Base-by-base conservation (phyloP, 2,329 filamentous ascomycete genomes). In the Calonectria montana region DNA sequence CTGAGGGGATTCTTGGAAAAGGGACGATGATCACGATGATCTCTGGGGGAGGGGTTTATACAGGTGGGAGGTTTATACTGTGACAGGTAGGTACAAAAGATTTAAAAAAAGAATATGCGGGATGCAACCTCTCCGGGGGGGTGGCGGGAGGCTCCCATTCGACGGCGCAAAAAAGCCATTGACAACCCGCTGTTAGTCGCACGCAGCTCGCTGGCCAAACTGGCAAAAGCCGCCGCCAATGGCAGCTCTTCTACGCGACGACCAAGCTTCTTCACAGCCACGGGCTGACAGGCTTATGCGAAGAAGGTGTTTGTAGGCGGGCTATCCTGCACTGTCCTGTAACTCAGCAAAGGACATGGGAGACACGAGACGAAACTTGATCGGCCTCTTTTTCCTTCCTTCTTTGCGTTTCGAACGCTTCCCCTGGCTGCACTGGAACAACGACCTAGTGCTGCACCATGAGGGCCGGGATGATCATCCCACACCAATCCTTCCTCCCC, bases 31-130 rank as follows among this genome's bases (percentile, higher is more conserved):
- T 27, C 53, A 27, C 31, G 53, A 23, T 39, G 53, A 59, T 59
- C 31, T 25, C 23, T 16, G 31, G n/a, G n/a, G 23, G 53, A 57
- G 31, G 35, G 35, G 35, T 35, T 35, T 35, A 35, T 35, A 35
- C 31, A 35, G 10, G 31, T 12, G 27, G 27, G n/a, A 23, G 23
- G 53, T 31, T 67, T 67, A 67, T 55, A 59, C 64, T 57, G 27
- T 9, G 23, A 59, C 12, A 43, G 64, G 64, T 47, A 67, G 65
- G 65, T 61, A 45, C 21, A 18, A 29, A 48, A 29, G 31, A 29
- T 39, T 55, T 25, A 65, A 39, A 57, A 67, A 61, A 67, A 61
- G 65, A 65, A 50, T 39, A 59, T 59, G 29, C 61, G 59, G 43
- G 41, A 67, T 45, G 53, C 27, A 67, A 61, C 27, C 23, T 31